These are phyloP conservation scores for Kodamaea leandrae DNA, from an alignment of 805 yeast genomes.

Conservation along the genomic window DNA sequence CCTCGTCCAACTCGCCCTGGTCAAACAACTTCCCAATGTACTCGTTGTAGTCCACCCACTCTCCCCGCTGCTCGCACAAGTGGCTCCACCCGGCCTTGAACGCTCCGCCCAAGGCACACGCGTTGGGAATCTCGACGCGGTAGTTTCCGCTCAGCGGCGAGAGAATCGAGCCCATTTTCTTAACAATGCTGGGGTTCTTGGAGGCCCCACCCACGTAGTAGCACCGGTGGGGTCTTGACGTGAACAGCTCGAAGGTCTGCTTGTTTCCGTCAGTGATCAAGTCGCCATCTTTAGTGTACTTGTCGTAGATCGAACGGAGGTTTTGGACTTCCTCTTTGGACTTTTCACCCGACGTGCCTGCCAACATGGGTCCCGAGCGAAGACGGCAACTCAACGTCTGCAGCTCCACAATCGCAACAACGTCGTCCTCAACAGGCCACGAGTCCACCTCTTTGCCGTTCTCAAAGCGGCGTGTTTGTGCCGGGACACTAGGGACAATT, in stretches of 20 bases:
- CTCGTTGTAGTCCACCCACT: constrained; percentile 45
- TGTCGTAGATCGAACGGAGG: constrained; percentile 22
- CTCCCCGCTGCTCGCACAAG: constrained; percentile 27
- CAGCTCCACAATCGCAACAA: constrained; percentile 73
- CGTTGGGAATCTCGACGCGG: constrained; percentile 75
- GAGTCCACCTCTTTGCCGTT: constrained; percentile 19
- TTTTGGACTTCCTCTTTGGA: background rate
- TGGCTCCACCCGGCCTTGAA: constrained; percentile 78
- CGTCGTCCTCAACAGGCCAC: constrained; percentile 64
- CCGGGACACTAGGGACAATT: constrained; percentile 77
- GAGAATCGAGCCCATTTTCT: constrained; percentile 65
- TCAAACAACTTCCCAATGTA: constrained; percentile 39
- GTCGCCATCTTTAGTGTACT: constrained; percentile 37
- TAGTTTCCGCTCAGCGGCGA: constrained; percentile 66
- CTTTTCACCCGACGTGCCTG: background rate
- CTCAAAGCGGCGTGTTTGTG: constrained; percentile 54
- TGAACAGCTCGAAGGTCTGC: constrained; percentile 43
- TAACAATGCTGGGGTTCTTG: constrained; percentile 63
- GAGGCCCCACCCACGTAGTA: constrained; percentile 90
- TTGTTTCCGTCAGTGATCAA: constrained; percentile 49
- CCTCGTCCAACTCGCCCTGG: constrained; percentile 45
- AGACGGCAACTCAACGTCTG: constrained; percentile 84
- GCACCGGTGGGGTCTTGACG: constrained; percentile 61
- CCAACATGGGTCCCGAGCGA: constrained; percentile 74
- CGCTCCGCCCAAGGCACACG: constrained; percentile 92